Evolutionary conservation across 1,284 basidiomycete species (phyloP).

Genomic region (Abortiporus biennis): DNA sequence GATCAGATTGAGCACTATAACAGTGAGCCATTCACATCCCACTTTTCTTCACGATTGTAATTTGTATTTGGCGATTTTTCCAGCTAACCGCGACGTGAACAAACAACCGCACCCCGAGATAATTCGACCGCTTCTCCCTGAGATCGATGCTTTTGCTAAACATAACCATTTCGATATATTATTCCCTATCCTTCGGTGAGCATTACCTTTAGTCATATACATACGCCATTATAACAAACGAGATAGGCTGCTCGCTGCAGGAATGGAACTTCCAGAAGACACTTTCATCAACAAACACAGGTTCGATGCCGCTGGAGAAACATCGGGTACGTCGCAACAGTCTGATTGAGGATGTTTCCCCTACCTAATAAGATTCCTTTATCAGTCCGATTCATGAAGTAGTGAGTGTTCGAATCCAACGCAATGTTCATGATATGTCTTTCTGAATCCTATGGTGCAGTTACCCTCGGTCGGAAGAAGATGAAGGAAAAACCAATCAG

Average conservation of each 20-base stretch:
- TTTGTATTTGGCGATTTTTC: too few relatives aligned
- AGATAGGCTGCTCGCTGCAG: constrained; percentile 36
- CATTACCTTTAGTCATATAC: too few relatives aligned
- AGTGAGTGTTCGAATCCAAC: constrained; percentile 24
- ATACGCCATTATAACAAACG: too few relatives aligned
- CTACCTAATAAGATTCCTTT: not conserved
- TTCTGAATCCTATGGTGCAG: constrained; percentile 12
- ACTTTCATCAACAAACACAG: constrained; percentile 25
- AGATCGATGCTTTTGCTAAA: constrained; percentile 29
- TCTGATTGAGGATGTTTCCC: not conserved
- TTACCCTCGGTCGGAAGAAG: constrained; percentile 31
- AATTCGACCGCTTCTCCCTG: constrained; percentile 33
- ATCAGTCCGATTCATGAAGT: constrained; percentile 28
- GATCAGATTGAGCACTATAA: constrained; percentile 59
- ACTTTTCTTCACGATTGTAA: too few relatives aligned
- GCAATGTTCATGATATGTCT: too few relatives aligned
- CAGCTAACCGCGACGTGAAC: too few relatives aligned
- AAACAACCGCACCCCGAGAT: constrained; percentile 27
- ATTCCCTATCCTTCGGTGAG: constrained; percentile 16
- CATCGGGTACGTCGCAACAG: constrained; percentile 23
- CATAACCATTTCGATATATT: constrained; percentile 26
- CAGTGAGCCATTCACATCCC: too few relatives aligned
- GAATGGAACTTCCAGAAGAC: constrained; percentile 27
- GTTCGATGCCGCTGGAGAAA: constrained; percentile 21
- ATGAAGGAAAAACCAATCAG: constrained; percentile 43